Conservation (phyloP, 805 yeast genomes). For the Pichia nanzhaoensis region DNA sequence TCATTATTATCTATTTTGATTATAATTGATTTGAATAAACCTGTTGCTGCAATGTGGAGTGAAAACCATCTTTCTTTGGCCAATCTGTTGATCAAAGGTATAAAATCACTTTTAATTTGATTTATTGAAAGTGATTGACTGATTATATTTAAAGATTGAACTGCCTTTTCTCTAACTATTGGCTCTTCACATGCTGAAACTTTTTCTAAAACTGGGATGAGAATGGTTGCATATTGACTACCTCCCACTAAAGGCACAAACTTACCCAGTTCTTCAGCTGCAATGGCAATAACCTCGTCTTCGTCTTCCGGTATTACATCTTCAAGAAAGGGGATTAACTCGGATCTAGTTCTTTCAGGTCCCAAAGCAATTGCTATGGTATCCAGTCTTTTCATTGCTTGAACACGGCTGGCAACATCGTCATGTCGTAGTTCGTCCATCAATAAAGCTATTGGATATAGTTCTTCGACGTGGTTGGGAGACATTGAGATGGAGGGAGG, state of each 20-base stretch:
- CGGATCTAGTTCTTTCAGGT: constrained; percentile 83
- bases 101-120: constrained; percentile 59
- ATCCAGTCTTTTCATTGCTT: constrained; percentile 89
- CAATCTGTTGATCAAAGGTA: constrained; percentile 71
- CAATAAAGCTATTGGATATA: constrained; percentile 89
- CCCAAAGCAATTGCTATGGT: constrained; percentile 95
- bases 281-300: constrained; percentile 92
- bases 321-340: constrained; percentile 82
- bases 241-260: constrained; percentile 93
- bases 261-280: constrained; percentile 84
- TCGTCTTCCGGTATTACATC: constrained; percentile 94
- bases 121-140: constrained; percentile 54
- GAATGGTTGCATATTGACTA: constrained; percentile 46
- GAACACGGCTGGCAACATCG: constrained; percentile 87
- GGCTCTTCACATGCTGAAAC: constrained; percentile 95
- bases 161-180: constrained; percentile 90
- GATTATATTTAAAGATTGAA: constrained; percentile 70
- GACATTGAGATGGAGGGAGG: neutral
- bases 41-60: constrained; percentile 84
- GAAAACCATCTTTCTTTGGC: constrained; percentile 94
- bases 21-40: constrained; percentile 69
- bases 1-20: constrained; percentile 47
- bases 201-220: constrained; percentile 68
- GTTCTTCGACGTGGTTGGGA: constrained; percentile 40
- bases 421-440: constrained; percentile 95